Conservation (phyloP, 208 protist genomes). For the Herpetomonas tarakana region DNA sequence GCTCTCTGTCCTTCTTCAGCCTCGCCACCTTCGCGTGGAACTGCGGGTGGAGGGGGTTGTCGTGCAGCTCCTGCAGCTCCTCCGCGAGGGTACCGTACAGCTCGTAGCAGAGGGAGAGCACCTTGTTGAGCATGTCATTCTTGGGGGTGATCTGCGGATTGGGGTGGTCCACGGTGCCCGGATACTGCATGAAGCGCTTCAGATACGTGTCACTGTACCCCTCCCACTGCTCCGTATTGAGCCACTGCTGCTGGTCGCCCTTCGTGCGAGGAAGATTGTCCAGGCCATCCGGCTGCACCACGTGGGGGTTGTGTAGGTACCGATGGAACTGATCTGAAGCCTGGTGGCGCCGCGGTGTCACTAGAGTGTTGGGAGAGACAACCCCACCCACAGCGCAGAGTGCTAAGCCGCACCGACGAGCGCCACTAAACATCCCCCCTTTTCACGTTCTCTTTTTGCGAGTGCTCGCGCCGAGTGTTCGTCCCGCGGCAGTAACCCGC, state of each 20-base stretch:
- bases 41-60: conserved; percentile 73
- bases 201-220: conserved; percentile 87
- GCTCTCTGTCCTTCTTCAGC: conserved; percentile 56
- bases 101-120: conserved; percentile 59
- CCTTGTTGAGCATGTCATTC: conserved; percentile 59
- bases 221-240: conserved; percentile 87
- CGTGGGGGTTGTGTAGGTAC: conserved; percentile 79
- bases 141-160: conserved; percentile 54
- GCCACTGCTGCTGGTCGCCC: conserved; percentile 81
- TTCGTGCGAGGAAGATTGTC: conserved; percentile 73
- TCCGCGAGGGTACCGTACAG: conserved; percentile 77
- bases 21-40: conserved; percentile 66
- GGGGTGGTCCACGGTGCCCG: conserved; percentile 65
- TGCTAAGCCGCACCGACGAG: too few relatives aligned
- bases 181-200: conserved; percentile 79
- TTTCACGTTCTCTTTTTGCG: too few relatives aligned
- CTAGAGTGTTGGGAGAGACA: conserved; percentile 9
- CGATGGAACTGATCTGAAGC: conserved; percentile 83
- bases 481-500: too few relatives aligned
- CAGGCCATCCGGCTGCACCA: conserved; percentile 81
- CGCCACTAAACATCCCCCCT: too few relatives aligned
- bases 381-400: not conserved
- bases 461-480: too few relatives aligned
- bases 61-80: conserved; percentile 71
- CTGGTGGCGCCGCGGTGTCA: conserved; percentile 34